These are phyloP conservation scores for Orbilia ellipsospora DNA, from an alignment of 2,329 filamentous ascomycete genomes.

Conservation along the genomic window DNA sequence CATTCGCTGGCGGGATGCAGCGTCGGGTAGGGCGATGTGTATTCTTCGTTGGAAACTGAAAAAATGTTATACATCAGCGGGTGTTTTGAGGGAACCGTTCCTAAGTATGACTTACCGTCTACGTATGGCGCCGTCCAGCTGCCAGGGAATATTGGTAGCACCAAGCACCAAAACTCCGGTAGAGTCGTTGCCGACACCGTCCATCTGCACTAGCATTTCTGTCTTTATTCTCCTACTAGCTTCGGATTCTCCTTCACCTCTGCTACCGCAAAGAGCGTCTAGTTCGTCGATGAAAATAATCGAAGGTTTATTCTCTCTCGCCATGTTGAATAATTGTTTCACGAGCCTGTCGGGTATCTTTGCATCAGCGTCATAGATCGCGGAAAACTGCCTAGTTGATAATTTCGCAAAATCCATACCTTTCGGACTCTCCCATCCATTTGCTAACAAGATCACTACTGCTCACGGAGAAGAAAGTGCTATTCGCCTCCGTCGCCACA, in stretches of 20 bases:
- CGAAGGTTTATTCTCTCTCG: constrained; percentile 94
- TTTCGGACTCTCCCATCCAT: constrained; percentile 99
- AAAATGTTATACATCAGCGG: constrained; percentile 22
- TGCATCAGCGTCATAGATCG: neutral
- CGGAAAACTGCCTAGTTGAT: neutral
- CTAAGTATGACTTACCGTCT: constrained; percentile 68
- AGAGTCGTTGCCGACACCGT: constrained; percentile 95
- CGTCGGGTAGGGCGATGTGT: constrained; percentile 91
- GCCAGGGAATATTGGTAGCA: constrained; percentile 98
- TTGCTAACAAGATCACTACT: constrained; percentile 98
- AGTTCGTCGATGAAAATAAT: constrained; percentile 99
- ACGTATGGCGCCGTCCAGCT: constrained; percentile 94
- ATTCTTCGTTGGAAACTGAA: constrained; percentile 85
- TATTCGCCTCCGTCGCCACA: constrained; percentile 97
- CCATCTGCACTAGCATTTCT: constrained; percentile 98
- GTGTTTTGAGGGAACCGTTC: too few species aligned
- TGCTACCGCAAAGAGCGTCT: constrained; percentile 92
- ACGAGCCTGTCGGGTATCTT: constrained; percentile 73
- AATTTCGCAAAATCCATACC: constrained; percentile 68
- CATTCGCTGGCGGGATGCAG: constrained; percentile 88
- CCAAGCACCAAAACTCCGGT: constrained; percentile 93
- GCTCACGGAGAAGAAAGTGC: constrained; percentile 98
- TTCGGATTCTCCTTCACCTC: constrained; percentile 95
- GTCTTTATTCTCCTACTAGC: constrained; percentile 98
- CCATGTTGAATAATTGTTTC: constrained; percentile 97